A percentile compares a stretch with the other conserved stretches of the same genome.
phyloP scores from a whole-genome alignment of 2,329 filamentous ascomycete species.

The Stagonosporopsis rhizophila region DNA sequence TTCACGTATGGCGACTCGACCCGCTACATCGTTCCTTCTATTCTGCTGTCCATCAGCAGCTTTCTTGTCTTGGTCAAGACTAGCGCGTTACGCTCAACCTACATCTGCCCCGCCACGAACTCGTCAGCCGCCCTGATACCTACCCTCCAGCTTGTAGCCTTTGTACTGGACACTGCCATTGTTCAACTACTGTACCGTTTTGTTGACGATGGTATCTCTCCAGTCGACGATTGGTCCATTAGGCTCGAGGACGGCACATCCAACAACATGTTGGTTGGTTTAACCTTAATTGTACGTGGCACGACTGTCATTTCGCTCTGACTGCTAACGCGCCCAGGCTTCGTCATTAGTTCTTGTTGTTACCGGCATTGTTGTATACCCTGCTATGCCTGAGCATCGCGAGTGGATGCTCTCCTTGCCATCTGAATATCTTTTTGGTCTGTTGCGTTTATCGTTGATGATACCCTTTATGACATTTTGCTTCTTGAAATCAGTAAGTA shows the following conservation, averaged over 20 bases:
- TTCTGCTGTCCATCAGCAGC: slow-evolving; percentile 41
- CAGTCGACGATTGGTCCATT: slow-evolving; percentile 33
- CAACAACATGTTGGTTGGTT: slow-evolving; percentile 37
- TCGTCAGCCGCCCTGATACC: slow-evolving; percentile 35
- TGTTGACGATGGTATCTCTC: slow-evolving; percentile 36
- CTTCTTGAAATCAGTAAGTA: slow-evolving; percentile 45
- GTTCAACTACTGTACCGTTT: slow-evolving; percentile 36
- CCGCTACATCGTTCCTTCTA: slow-evolving; percentile 42
- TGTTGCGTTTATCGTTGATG: slow-evolving; percentile 47
- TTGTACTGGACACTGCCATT: slow-evolving; percentile 39
- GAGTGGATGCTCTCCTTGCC: slow-evolving; percentile 44
- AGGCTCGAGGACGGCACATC: slow-evolving; percentile 38
- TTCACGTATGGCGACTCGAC: slow-evolving; percentile 39
- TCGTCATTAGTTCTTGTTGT: slow-evolving; percentile 40
- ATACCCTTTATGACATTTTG: slow-evolving; percentile 49
- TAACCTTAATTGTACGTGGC: slow-evolving; percentile 39
- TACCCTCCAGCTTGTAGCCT: slow-evolving; percentile 40
- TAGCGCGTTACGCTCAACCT: slow-evolving; percentile 40
- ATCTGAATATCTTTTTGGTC: slow-evolving; percentile 42
- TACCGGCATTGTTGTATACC: slow-evolving; percentile 38
- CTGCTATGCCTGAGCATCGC: slow-evolving; percentile 44
- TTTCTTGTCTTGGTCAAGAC: slow-evolving; percentile 41
- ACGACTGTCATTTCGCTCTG: background rate
- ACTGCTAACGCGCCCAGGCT: slow-evolving; percentile 35
- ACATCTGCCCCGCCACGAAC: slow-evolving; percentile 42